phyloP scores from a whole-genome alignment of 768 basidiomycete species.

The Kwoniella botswanensis region DNA sequence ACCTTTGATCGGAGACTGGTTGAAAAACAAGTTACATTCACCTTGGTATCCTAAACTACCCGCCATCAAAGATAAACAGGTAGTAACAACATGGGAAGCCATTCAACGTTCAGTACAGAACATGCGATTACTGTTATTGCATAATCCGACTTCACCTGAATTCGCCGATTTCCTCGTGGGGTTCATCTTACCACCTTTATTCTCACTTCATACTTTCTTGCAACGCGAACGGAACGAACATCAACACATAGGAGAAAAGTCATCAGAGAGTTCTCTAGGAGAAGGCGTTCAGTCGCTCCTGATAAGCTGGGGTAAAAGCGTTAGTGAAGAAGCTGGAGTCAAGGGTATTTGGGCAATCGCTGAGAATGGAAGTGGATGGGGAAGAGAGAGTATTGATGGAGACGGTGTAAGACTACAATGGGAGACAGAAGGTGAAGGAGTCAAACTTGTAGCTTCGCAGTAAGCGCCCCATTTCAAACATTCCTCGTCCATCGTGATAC shows the following conservation, averaged over 20 bases:
- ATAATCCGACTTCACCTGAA: constrained; percentile 77
- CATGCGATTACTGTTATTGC: constrained; percentile 64
- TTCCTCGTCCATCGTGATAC: too few species aligned
- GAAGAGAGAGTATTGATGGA: constrained; percentile 59
- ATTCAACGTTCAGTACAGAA: constrained; percentile 31
- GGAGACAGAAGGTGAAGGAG: constrained; percentile 60
- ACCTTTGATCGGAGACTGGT: constrained; percentile 18
- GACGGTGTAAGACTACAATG: constrained; percentile 66
- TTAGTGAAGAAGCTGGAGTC: constrained; percentile 64
- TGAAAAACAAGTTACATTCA: constrained; percentile 26
- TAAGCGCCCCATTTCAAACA: constrained; percentile 47
- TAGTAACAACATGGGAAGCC: constrained; percentile 62
- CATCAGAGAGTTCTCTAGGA: not conserved
- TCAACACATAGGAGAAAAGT: too few species aligned
- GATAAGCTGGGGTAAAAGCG: constrained; percentile 70
- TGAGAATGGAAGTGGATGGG: constrained; percentile 45
- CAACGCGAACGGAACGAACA: not conserved
- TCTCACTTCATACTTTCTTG: constrained; percentile 68
- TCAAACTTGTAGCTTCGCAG: constrained; percentile 59
- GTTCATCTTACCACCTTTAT: constrained; percentile 71
- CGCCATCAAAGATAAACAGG: constrained; percentile 35
- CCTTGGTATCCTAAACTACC: constrained; percentile 29
- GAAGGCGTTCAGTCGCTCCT: constrained; percentile 13
- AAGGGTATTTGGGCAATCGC: constrained; percentile 69
- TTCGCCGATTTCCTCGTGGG: constrained; percentile 70